Conservation (phyloP, 257 asterid genomes). For the Solanum boliviense region DNA sequence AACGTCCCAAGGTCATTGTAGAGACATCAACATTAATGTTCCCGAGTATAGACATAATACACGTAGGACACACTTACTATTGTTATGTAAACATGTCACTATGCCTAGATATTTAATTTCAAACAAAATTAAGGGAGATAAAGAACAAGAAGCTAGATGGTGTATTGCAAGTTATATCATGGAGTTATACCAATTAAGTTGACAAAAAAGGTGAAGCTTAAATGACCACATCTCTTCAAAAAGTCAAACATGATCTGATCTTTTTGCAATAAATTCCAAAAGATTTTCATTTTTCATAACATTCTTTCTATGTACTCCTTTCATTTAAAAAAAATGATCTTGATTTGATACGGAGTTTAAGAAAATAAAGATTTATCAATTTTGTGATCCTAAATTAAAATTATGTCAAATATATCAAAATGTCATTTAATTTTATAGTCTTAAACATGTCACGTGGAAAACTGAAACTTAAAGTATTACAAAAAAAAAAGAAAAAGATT, state of each 20-base stretch:
- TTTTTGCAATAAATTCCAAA: constrained; percentile 12
- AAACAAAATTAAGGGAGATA: neutral
- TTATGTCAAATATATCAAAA: too few relatives aligned
- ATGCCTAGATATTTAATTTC: neutral
- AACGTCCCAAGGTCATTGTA: neutral
- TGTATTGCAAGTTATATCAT: neutral
- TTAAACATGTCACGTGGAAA: too few relatives aligned
- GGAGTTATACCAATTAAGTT: constrained; percentile 5
- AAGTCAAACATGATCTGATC: constrained; percentile 27
- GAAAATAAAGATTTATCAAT: fast-evolving
- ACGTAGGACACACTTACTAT: neutral
- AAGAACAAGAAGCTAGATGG: neutral
- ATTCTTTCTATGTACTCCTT: neutral
- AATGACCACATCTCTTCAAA: constrained; percentile 22
- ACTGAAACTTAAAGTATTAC: too few relatives aligned
- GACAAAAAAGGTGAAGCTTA: constrained; percentile 18
- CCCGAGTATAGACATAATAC: neutral
- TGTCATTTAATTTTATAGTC: too few relatives aligned
- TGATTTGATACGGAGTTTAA: fast-evolving
- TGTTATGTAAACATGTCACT: neutral
- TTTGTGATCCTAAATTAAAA: fast-evolving
- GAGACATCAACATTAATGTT: neutral
- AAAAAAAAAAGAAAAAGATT: too few relatives aligned
- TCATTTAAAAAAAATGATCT: too few relatives aligned
- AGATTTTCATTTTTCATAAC: neutral